Conservation (phyloP, 495 filamentous ascomycete species). For the Chaetomium fimeti region DNA sequence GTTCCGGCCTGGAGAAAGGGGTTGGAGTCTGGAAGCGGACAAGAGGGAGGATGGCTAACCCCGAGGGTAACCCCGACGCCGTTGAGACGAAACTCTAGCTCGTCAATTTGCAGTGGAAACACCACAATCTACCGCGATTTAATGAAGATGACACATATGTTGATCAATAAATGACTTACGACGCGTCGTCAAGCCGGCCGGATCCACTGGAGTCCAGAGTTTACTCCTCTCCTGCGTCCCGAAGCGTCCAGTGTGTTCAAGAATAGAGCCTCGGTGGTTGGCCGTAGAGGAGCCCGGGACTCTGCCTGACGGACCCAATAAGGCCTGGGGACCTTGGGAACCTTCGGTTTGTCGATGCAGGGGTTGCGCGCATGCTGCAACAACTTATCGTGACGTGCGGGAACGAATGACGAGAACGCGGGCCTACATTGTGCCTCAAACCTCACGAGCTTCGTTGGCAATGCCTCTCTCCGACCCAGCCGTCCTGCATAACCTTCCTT, state of each 20-base stretch:
- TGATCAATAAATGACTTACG: not conserved
- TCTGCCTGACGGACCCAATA: not conserved
- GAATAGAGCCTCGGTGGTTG: not conserved
- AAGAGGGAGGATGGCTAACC: slow-evolving; percentile 11
- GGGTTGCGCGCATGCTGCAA: slow-evolving; percentile 8
- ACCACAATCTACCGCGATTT: not conserved
- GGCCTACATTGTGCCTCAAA: not conserved
- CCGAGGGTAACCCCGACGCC: not conserved
- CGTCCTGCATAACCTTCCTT: not conserved
- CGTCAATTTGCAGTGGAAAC: not conserved
- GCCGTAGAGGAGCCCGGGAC: not conserved
- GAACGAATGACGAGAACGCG: not conserved
- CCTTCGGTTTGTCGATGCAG: not conserved
- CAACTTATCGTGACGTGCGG: slow-evolving; percentile 2
- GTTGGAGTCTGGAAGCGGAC: slow-evolving; percentile 20
- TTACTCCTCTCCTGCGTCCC: not conserved
- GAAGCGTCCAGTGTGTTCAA: not conserved
- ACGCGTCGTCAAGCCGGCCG: not conserved
- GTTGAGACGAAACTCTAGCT: not conserved
- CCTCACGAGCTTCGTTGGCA: not conserved
- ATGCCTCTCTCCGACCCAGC: not conserved
- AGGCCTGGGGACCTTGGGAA: not conserved
- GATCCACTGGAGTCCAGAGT: not conserved
- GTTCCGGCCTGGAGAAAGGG: slow-evolving; percentile 18
- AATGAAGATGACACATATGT: not conserved